Base-by-base conservation (phyloP, 108 stramenopile genomes). In the Nitzschia sp. region DNA sequence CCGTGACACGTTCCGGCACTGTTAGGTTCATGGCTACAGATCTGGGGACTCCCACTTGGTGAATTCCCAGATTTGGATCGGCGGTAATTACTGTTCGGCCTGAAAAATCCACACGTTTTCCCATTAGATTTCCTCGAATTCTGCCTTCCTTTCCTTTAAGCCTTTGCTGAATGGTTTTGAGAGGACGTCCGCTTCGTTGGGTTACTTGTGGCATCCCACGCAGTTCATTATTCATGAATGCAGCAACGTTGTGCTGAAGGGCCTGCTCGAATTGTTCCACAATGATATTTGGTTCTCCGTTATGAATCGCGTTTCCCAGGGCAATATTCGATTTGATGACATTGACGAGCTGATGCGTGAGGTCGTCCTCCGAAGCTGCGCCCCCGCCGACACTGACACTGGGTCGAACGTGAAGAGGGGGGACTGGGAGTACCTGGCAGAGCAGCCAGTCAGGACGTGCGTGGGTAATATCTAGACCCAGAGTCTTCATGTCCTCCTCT, bases 71-170 rank as follows among this genome's bases (percentile, higher is more conserved):
- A 80, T 97, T 98, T 16, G 99, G 99, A 85, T 99, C 99, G 29
- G 98, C 98, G 1, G 99, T 99, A 76, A 99, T 99, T 71, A 99
- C 99, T 15, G 99, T 98, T 45, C 99, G 94, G 17, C 96, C 97
- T 3, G 90, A 93, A 74, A 98, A 99, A 77, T 99, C 98, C 45
- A 99, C 99, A 68, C 99, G 98, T 82, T 99, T 99, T 53, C 99
- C 99, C 99, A 99, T 99, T 35, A 99, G 84, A 68, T 99, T 99
- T 38, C 98, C 98, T 47, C 99, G 94, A 71, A 99, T 93, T 29
- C 99, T 93, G n/a, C 99, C 99, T 69, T 97, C 97, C 80, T 98
- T 99, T 16, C 97, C 97, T 64, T 96, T 96, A n/a, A 98, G 82
- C 15, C 99, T 75, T 68, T 96, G 93, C 22, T 89, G 76, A 35